Evolutionary conservation across 148 eudicot species (phyloP).

Genomic region (Fagopyrum esculentum): DNA sequence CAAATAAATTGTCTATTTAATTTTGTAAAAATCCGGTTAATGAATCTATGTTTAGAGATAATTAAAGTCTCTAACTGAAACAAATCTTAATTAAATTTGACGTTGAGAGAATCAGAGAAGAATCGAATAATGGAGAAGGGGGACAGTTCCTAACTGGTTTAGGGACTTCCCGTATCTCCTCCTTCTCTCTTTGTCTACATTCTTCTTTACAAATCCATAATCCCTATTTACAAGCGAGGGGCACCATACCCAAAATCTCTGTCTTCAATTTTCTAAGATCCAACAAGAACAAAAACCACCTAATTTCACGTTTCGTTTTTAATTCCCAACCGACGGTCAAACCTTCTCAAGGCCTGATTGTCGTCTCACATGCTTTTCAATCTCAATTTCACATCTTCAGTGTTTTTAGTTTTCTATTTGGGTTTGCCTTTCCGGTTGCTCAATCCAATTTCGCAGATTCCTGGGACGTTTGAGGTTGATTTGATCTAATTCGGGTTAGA

Average conservation of each 20-base stretch:
- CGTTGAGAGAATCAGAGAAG: no score
- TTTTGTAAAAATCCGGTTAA: no score
- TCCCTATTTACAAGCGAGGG: no score
- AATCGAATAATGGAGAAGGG: no score
- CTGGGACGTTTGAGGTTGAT: neutral
- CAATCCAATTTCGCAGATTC: neutral
- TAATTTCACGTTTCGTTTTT: neutral
- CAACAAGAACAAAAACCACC: neutral
- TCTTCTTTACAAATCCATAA: no score
- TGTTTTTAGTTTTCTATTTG: neutral
- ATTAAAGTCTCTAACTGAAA: no score
- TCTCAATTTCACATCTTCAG: neutral
- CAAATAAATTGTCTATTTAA: no score
- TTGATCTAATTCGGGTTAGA: neutral
- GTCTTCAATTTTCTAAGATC: neutral
- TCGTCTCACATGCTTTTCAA: neutral
- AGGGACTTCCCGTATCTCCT: no score
- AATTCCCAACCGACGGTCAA: conserved; percentile 8
- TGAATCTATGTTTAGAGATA: no score
- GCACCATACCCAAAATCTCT: neutral
- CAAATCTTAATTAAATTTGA: no score
- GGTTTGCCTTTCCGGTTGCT: neutral
- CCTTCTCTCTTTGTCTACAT: no score
- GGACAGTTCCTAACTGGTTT: no score
- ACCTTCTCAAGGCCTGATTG: neutral